Conservation (phyloP, 78 protist genomes). For the Goniomonas avonlea region DNA sequence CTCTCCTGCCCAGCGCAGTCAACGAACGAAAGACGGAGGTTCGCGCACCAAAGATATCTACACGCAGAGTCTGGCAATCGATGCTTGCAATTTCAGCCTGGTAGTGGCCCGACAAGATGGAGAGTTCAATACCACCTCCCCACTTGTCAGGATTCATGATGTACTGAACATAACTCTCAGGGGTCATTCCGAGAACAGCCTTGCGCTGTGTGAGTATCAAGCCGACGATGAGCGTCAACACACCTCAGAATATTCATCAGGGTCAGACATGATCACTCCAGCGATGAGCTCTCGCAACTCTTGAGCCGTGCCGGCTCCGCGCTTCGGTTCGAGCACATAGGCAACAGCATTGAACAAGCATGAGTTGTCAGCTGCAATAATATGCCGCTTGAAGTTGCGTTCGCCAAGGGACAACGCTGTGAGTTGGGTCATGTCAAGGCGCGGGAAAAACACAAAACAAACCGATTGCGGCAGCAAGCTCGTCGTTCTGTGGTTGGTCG, state of each 20-base stretch:
- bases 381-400: too few species aligned
- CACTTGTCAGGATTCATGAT: not conserved
- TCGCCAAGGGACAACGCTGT: too few species aligned
- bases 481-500: too few species aligned
- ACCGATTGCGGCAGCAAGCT: too few species aligned
- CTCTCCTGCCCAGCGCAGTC: not conserved
- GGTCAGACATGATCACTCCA: not conserved
- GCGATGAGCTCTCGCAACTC: constrained; percentile 4
- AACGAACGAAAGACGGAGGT: not conserved
- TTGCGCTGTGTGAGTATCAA: not conserved
- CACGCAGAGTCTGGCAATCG: constrained; percentile 2
- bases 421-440: too few species aligned
- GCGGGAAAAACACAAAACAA: too few species aligned
- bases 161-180: not conserved
- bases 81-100: not conserved
- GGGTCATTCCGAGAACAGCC: not conserved
- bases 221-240: not conserved
- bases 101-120: not conserved
- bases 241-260: not conserved
- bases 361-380: constrained; percentile 13
- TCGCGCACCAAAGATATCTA: not conserved
- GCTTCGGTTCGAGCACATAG: not conserved
- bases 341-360: constrained; percentile 29
- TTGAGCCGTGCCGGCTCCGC: not conserved
- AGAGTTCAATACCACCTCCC: constrained; percentile 19